Percentiles rank a stretch among this genome's conserved stretches.
phyloP scores from a whole-genome alignment of 2,329 filamentous ascomycete genomes.

The Verticillium zaregamsianum region DNA sequence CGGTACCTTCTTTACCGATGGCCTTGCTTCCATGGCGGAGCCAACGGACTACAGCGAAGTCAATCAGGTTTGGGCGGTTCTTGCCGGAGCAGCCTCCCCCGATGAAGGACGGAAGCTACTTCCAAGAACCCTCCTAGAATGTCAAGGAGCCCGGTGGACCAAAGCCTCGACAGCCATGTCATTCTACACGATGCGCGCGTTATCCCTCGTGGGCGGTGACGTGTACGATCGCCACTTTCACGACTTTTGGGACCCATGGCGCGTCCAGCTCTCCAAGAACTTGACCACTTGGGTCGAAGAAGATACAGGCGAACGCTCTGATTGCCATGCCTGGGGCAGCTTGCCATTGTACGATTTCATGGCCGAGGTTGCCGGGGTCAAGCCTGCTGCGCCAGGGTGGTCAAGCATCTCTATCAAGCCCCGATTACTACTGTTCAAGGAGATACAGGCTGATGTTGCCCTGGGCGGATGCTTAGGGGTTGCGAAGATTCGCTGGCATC shows the following conservation, averaged over 20 bases:
- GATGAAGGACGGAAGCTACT: slow-evolving; percentile 12
- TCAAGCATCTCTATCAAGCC: slow-evolving; percentile 9
- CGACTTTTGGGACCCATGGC: slow-evolving; percentile 14
- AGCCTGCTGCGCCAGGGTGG: slow-evolving; percentile 9
- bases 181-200: slow-evolving; percentile 13
- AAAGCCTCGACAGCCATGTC: slow-evolving; percentile 12
- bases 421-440: not conserved
- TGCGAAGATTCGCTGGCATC: not conserved
- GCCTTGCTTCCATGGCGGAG: slow-evolving; percentile 22
- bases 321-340: slow-evolving; percentile 17
- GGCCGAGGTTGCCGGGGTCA: slow-evolving; percentile 12
- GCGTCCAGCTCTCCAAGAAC: slow-evolving; percentile 6
- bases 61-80: slow-evolving; percentile 29
- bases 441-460: not conserved
- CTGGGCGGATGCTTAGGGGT: not conserved
- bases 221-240: slow-evolving; percentile 12
- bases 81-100: slow-evolving; percentile 21
- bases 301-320: slow-evolving; percentile 11
- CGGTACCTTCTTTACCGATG: slow-evolving; percentile 29
- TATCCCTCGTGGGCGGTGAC: slow-evolving; percentile 1
- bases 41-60: slow-evolving; percentile 26
- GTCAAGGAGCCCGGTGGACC: not conserved
- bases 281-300: slow-evolving; percentile 17
- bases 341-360: slow-evolving; percentile 15
- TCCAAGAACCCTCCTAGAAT: not conserved